Evolutionary conservation across 2,329 filamentous ascomycete genomes (phyloP).

Genomic region (Myriosclerotinia scirpicola): DNA sequence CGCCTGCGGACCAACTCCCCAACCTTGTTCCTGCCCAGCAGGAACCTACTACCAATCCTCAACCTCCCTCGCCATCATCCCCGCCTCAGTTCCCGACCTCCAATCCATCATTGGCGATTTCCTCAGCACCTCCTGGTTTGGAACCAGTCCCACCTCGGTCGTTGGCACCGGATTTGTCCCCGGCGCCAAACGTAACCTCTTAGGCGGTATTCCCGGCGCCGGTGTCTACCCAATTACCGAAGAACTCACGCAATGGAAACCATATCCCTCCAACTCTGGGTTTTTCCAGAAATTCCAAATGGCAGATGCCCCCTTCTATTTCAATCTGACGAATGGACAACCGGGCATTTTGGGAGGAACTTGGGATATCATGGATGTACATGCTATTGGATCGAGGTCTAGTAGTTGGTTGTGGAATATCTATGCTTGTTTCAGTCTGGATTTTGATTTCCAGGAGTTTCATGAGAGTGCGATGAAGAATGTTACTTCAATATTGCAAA

Average conservation of each 20-base stretch:
- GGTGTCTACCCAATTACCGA: conserved; percentile 9
- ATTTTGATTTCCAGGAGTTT: conserved; percentile 7
- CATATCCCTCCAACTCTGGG: background rate
- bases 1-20: conserved; percentile 1
- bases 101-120: conserved; percentile 5
- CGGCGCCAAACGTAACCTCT: background rate
- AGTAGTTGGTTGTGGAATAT: conserved; percentile 18
- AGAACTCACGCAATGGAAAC: conserved; percentile 2
- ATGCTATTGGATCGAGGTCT: background rate
- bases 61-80: background rate
- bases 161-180: background rate
- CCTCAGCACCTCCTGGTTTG: conserved; percentile 12
- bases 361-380: conserved; percentile 9
- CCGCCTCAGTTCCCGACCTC: background rate
- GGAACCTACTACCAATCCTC: conserved; percentile 12
- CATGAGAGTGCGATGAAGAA: conserved; percentile 18
- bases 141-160: background rate
- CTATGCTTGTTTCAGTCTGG: conserved; percentile 16
- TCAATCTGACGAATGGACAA: background rate
- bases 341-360: background rate
- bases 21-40: conserved; percentile 3
- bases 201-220: conserved; percentile 3
- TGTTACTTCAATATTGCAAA: background rate
- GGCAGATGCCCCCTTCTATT: background rate
- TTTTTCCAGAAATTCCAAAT: conserved; percentile 14